Evolutionary conservation across 371 early-diverging fungal genomes (phyloP).

Genomic region (Apophysomyces trapeziformis): DNA sequence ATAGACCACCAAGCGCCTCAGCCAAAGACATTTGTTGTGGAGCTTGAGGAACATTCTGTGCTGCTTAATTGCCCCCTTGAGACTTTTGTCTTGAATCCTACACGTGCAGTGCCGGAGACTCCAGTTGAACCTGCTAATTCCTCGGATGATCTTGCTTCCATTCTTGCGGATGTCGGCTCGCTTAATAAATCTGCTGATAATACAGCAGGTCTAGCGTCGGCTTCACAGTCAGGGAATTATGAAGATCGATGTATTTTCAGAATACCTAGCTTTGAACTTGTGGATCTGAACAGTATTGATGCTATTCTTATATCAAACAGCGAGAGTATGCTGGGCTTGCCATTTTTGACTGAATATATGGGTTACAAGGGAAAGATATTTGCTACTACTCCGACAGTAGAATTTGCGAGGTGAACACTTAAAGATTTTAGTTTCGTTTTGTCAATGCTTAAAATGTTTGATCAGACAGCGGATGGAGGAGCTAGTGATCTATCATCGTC

Average conservation of each 20-base stretch:
- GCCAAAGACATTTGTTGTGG: constrained; percentile 42
- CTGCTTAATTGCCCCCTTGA: constrained; percentile 51
- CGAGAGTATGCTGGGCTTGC: constrained; percentile 76
- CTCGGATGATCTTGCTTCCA: constrained; percentile 12
- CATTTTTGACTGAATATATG: constrained; percentile 84
- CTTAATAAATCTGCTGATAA: not conserved
- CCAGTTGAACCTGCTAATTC: not conserved
- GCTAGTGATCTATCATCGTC: constrained; percentile 59
- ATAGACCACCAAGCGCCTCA: constrained; percentile 30
- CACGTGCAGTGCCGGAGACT: constrained; percentile 3
- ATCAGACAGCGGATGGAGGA: constrained; percentile 72
- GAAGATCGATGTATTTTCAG: constrained; percentile 47
- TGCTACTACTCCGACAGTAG: constrained; percentile 83
- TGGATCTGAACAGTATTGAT: constrained; percentile 69
- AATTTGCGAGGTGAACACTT: constrained; percentile 60
- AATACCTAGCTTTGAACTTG: constrained; percentile 53
- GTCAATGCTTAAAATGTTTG: not conserved
- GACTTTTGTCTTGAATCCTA: constrained; percentile 16
- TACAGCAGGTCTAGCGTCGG: not conserved
- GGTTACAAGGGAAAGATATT: constrained; percentile 81
- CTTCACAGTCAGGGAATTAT: constrained; percentile 17
- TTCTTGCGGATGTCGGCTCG: constrained; percentile 6
- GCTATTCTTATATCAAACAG: constrained; percentile 78
- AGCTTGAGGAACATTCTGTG: constrained; percentile 38
- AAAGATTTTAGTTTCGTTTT: not conserved